Conservation (phyloP, 179 eudicot genomes). For the Drosera spatulata region DNA sequence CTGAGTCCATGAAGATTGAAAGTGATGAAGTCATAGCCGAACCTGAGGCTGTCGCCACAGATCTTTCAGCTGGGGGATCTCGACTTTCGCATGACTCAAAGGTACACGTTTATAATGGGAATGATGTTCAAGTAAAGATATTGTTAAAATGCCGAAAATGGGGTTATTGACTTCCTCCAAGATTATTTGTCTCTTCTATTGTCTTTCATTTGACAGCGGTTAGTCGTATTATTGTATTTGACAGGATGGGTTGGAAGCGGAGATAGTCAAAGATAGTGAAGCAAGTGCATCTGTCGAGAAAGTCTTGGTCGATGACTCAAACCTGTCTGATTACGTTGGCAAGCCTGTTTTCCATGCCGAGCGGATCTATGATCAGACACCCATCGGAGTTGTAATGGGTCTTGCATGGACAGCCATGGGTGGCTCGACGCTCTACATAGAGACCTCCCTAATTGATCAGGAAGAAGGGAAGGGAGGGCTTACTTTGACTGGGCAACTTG, state of each 20-base stretch:
- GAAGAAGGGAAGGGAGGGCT: constrained; percentile 92
- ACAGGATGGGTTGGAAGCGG: constrained; percentile 35
- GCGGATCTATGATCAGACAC: constrained; percentile 84
- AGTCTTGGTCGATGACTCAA: constrained; percentile 56
- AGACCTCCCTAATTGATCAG: constrained; percentile 63
- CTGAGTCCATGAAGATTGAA: constrained; percentile 19
- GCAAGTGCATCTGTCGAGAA: constrained; percentile 33
- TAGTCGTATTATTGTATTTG: constrained; percentile 2
- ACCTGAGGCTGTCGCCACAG: constrained; percentile 4
- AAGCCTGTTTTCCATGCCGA: constrained; percentile 98
- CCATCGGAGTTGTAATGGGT: constrained; percentile 95
- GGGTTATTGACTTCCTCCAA: too few species aligned
- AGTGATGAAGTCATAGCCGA: constrained; percentile 10
- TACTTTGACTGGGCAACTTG: constrained; percentile 88
- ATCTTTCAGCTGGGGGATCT: too few species aligned
- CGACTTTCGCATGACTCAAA: not conserved
- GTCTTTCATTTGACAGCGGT: not conserved
- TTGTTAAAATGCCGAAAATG: too few species aligned
- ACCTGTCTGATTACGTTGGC: constrained; percentile 83
- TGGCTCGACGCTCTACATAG: constrained; percentile 91
- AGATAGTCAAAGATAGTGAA: constrained; percentile 20
- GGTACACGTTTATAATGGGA: too few species aligned
- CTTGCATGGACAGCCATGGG: constrained; percentile 99
- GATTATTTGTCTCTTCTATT: too few species aligned
- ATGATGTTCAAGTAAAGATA: too few species aligned